These are phyloP conservation scores for Trametopsis cervina DNA, from an alignment of 768 basidiomycete species.

Conservation along the genomic window DNA sequence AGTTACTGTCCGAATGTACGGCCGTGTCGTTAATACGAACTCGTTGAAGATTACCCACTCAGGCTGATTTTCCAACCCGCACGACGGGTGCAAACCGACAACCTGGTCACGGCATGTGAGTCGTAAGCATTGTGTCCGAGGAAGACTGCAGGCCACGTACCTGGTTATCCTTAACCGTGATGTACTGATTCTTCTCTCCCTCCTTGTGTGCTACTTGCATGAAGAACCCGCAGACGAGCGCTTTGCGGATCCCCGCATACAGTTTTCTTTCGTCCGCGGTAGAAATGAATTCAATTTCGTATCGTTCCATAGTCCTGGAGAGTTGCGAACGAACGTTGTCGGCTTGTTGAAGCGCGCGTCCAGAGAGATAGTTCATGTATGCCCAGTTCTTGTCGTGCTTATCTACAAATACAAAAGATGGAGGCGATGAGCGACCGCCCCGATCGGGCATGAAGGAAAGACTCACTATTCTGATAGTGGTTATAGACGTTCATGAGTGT, in stretches of 20 bases:
- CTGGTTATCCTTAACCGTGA: constrained; percentile 95
- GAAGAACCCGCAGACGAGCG: constrained; percentile 90
- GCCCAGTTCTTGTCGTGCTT: constrained; percentile 80
- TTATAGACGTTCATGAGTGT: constrained; percentile 95
- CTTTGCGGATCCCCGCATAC: constrained; percentile 69
- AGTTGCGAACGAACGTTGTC: constrained; percentile 91
- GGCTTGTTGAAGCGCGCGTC: constrained; percentile 78
- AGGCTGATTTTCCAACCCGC: constrained; percentile 79
- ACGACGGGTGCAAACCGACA: constrained; percentile 78
- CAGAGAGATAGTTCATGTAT: constrained; percentile 84
- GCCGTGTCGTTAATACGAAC: constrained; percentile 86
- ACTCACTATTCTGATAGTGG: constrained; percentile 76
- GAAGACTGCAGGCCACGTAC: constrained; percentile 19
- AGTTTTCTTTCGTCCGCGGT: constrained; percentile 47
- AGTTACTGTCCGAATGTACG: constrained; percentile 88
- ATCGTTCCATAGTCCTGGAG: constrained; percentile 86
- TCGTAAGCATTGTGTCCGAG: not conserved
- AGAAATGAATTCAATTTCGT: constrained; percentile 70
- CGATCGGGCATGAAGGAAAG: not conserved
- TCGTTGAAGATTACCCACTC: constrained; percentile 95
- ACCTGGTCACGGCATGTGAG: constrained; percentile 23
- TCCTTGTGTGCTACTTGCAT: constrained; percentile 98
- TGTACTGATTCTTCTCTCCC: constrained; percentile 69
- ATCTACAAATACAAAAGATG: constrained; percentile 37
- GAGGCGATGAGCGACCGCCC: not conserved